Conservation (phyloP, 495 filamentous ascomycete genomes). For the Cercophora samala region DNA sequence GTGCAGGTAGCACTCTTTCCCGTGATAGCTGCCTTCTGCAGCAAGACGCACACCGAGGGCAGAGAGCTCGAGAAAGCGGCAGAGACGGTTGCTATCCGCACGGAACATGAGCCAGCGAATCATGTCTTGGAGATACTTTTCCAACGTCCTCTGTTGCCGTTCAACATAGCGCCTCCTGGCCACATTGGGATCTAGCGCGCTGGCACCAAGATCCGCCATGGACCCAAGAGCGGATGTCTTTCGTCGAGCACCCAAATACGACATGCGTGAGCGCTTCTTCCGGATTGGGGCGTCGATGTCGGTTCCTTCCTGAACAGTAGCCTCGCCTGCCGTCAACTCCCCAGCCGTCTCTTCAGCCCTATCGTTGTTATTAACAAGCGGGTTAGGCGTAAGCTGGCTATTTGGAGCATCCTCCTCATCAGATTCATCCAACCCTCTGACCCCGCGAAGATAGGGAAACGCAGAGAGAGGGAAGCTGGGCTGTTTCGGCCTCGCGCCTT, state of each 20-base stretch:
- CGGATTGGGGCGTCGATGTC: constrained; percentile 41
- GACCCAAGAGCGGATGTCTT: constrained; percentile 34
- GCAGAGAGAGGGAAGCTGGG: constrained; percentile 85
- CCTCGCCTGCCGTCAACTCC: constrained; percentile 40
- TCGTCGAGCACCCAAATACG: constrained; percentile 36
- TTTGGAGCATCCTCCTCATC: constrained; percentile 68
- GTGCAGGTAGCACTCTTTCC: constrained; percentile 91
- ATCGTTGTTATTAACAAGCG: constrained; percentile 35
- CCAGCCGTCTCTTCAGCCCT: constrained; percentile 52
- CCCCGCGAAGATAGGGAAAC: constrained; percentile 85
- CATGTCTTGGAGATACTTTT: constrained; percentile 90
- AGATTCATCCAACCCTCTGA: constrained; percentile 74
- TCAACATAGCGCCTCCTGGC: constrained; percentile 50
- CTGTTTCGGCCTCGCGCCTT: constrained; percentile 58
- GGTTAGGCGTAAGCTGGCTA: constrained; percentile 25
- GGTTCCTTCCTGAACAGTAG: constrained; percentile 40
- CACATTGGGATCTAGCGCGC: constrained; percentile 27
- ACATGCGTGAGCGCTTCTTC: constrained; percentile 67
- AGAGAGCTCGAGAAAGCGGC: constrained; percentile 93
- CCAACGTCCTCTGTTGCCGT: constrained; percentile 79
- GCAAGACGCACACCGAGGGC: constrained; percentile 92
- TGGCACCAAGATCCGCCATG: constrained; percentile 25
- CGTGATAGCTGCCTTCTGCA: constrained; percentile 93
- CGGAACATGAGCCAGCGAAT: constrained; percentile 94
- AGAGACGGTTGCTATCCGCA: constrained; percentile 90